These are phyloP conservation scores for Lasiosphaeris hirsuta DNA, from an alignment of 495 filamentous ascomycete species.

Conservation along the genomic window DNA sequence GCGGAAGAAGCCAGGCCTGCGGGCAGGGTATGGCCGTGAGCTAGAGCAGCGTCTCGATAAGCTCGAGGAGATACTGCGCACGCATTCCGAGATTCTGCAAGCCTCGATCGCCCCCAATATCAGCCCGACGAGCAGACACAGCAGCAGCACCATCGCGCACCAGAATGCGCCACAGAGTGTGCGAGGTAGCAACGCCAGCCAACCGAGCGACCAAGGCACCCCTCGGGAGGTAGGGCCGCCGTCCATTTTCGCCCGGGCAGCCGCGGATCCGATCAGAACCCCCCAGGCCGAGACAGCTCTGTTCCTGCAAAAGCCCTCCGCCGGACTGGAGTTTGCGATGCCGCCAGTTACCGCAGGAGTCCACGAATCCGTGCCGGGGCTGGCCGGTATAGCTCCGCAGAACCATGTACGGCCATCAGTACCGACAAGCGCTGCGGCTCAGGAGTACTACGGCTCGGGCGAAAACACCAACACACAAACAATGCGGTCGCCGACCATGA, in stretches of 20 bases:
- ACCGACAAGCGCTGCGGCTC: constrained; percentile 30
- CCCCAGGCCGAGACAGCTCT: constrained; percentile 60
- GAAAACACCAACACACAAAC: constrained; percentile 21
- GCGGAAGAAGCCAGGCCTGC: constrained; percentile 77
- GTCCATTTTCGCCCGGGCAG: constrained; percentile 33
- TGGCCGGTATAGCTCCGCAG: constrained; percentile 36
- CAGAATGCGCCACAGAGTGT: constrained; percentile 51
- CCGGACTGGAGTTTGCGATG: constrained; percentile 38
- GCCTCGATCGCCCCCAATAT: constrained; percentile 26
- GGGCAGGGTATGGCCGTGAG: constrained; percentile 85
- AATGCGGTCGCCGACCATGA: constrained; percentile 45
- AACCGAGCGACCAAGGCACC: constrained; percentile 46
- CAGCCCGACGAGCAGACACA: constrained; percentile 36
- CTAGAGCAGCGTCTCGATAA: constrained; percentile 73
- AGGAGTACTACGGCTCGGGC: constrained; percentile 44
- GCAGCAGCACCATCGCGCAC: constrained; percentile 30
- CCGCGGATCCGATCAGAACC: constrained; percentile 42
- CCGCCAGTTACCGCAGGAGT: constrained; percentile 27
- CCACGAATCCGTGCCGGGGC: constrained; percentile 32
- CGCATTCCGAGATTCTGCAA: constrained; percentile 48
- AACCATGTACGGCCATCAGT: constrained; percentile 30
- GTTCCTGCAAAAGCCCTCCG: constrained; percentile 58
- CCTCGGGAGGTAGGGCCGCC: constrained; percentile 40
- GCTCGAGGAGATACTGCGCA: constrained; percentile 48
- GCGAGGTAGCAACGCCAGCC: constrained; percentile 38